These are phyloP conservation scores for Hordeum pubiflorum DNA, from an alignment of 202 grass and related monocot genomes.

Conservation along the genomic window DNA sequence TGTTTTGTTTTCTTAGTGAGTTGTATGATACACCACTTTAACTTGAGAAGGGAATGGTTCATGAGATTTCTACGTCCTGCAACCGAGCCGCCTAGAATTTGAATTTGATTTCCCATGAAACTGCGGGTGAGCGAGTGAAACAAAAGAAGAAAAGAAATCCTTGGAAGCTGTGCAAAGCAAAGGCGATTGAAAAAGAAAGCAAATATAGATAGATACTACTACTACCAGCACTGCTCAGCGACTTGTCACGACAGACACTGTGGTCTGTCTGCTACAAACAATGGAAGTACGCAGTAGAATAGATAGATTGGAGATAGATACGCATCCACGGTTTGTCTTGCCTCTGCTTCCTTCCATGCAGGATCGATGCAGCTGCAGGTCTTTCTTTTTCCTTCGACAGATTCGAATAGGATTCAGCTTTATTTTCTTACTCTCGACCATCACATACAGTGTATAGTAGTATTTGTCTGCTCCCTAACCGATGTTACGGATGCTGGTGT, in stretches of 20 bases:
- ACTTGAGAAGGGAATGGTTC: too few relatives aligned
- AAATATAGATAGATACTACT: not conserved
- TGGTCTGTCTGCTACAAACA: not conserved
- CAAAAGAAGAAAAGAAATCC: not conserved
- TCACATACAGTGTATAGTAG: not conserved
- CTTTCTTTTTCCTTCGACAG: not conserved
- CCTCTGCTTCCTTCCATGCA: not conserved
- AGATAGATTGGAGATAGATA: not conserved
- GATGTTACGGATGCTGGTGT: not conserved
- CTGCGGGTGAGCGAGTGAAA: not conserved
- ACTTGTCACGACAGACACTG: not conserved
- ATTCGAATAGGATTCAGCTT: not conserved
- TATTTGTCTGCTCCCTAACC: not conserved
- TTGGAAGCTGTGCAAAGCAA: constrained; percentile 30
- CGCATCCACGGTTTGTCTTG: not conserved
- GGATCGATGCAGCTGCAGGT: not conserved
- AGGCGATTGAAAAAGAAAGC: constrained; percentile 24
- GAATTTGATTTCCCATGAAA: not conserved
- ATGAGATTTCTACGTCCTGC: not conserved
- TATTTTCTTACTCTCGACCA: not conserved
- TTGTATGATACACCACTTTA: too few relatives aligned
- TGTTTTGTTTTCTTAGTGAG: too few relatives aligned
- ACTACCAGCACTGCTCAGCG: not conserved
- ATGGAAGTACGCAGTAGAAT: not conserved
- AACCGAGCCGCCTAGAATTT: not conserved